phyloP scores from a whole-genome alignment of 2,329 filamentous ascomycete species.

The Pseudogymnoascus sp. region DNA sequence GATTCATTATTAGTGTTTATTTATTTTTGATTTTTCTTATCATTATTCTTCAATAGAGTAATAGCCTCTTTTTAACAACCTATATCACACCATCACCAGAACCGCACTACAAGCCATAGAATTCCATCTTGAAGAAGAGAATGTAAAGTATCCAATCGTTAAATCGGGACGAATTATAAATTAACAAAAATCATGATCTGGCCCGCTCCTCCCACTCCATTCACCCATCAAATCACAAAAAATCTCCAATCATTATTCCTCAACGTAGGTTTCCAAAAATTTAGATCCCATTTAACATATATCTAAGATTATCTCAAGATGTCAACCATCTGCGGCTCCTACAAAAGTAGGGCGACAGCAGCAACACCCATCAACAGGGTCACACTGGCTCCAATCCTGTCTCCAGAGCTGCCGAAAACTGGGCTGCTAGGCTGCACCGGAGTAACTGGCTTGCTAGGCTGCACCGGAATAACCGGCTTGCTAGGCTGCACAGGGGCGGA shows the following conservation, averaged over 20 bases:
- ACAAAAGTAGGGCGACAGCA: not conserved
- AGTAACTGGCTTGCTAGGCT: not conserved
- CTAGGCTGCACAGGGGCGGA: not conserved
- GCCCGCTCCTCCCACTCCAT: not conserved
- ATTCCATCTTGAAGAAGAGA: not conserved
- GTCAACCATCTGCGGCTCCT: not conserved
- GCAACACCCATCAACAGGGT: not conserved
- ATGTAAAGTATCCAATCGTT: constrained; percentile 1
- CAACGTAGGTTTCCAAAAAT: not conserved
- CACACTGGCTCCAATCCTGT: not conserved
- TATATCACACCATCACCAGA: not conserved
- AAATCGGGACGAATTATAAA: constrained; percentile 2
- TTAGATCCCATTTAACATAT: not conserved
- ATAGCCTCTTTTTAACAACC: not conserved
- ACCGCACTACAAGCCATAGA: not conserved
- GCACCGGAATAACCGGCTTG: not conserved
- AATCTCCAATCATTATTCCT: constrained; percentile 2
- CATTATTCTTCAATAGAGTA: not conserved
- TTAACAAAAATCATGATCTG: constrained; percentile 5
- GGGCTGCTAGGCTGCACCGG: not conserved
- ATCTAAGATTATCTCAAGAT: not conserved
- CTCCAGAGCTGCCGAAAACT: not conserved
- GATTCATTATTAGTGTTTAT: not conserved
- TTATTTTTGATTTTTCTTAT: not conserved
- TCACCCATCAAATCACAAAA: not conserved